Base-by-base conservation (phyloP, 2,329 filamentous ascomycete species). In the Davidsoniella australis region DNA sequence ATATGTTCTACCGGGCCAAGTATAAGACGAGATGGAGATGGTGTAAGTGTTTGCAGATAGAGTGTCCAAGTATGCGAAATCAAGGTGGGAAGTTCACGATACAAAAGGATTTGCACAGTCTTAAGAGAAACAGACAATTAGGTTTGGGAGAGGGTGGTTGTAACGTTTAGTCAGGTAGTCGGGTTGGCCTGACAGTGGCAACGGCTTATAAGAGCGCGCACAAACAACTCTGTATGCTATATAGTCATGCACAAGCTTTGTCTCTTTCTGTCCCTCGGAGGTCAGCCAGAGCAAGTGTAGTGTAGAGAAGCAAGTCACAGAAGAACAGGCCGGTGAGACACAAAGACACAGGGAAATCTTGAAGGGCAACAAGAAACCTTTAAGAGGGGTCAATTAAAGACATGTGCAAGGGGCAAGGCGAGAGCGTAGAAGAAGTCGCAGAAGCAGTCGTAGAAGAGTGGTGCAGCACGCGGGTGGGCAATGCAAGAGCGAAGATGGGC, bases 91-190 rank as follows among this genome's bases (percentile, higher is more conserved):
- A 12, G 8, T 33, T 33, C 29, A 41, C 17, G 40, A 41, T 17
- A 41, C 40, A 41, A 41, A 23, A 41, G 40, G 40, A 17, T 41
- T 41, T 41, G 40, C 40, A 41, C 40, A 41, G 40, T 23, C 17
- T 41, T 16, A 12, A 23, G 40, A 41, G 40, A 23, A 23, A 41
- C 17, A 41, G n/a, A 23, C 40, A 17, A 20, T 16, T 14, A 41
- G 40, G 14, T 41, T 41, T 41, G 17, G 20, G 40, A 41, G 40
- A 41, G 40, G 40, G 40, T 41, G 40, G 40, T 18, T 41, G 40
- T 41, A 41, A 41, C 40, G 40, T 41, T 41, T 23, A 23, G 20
- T 23, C 5, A 23, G 20, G 20, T 23, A 23, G 20, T 12, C 17
- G 7, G 4, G 16, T 23, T 23, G 17, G 20, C 40, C 20, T 16